Conservation (phyloP, 2,329 filamentous ascomycete genomes). For the Fusarium longipes region DNA sequence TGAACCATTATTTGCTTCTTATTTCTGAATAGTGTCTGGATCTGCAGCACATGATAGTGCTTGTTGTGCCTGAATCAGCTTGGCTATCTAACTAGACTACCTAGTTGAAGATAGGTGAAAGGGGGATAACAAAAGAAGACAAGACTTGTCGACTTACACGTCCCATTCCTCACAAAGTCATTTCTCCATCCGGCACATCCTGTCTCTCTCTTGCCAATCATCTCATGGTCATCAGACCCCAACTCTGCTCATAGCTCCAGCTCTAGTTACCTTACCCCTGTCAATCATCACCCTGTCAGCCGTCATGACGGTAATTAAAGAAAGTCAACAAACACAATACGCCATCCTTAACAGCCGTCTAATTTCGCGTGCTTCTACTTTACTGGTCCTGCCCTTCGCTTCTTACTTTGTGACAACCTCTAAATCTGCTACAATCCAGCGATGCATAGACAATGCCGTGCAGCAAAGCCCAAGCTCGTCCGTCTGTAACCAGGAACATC, state of each 20-base stretch:
- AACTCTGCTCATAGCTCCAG: conserved; percentile 28
- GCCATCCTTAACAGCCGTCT: conserved; percentile 5
- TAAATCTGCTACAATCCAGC: not conserved
- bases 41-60: conserved; percentile 1
- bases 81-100: too few species aligned
- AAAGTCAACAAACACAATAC: conserved; percentile 31
- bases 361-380: not conserved
- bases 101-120: conserved; percentile 18
- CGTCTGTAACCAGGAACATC: not conserved
- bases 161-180: conserved; percentile 1
- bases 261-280: conserved; percentile 18
- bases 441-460: not conserved
- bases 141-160: conserved; percentile 10
- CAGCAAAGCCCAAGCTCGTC: not conserved
- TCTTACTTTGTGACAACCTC: not conserved
- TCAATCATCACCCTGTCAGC: conserved; percentile 34
- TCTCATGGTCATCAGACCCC: conserved; percentile 17
- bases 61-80: not conserved
- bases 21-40: not conserved
- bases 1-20: conserved; percentile 1
- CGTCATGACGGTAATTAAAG: conserved; percentile 20
- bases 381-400: not conserved
- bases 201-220: conserved; percentile 29
- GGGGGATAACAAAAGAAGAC: conserved; percentile 8
- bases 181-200: conserved; percentile 14